Base-by-base conservation (phyloP, 2,329 filamentous ascomycete genomes). In the Fusarium armeniacum region DNA sequence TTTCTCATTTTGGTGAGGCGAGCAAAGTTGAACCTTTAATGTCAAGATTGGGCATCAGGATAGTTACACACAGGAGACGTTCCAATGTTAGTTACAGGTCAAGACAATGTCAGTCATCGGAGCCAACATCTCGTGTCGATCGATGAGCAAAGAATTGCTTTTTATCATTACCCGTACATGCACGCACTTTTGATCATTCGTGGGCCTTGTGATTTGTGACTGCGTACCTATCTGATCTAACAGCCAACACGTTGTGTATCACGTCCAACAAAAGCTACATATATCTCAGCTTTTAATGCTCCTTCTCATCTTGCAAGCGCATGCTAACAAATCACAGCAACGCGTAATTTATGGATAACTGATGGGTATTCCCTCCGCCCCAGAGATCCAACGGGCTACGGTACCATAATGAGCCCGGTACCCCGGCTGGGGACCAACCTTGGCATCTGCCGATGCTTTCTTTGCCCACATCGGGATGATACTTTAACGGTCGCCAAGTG, bases 281-380 rank as follows among this genome's bases (percentile, higher is more conserved):
- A 63, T 63, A 63, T 57, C 49, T 63, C 60, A 63, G 43, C 61
- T 57, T 28, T 9, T 65, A 65, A 64, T 64, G 22, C 35, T 64
- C 61, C 59, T 22, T 62, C 33, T 24, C 49, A 49, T 65, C 28
- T 64, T 16, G 30, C 32, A 50, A n/a, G 47, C 10, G 43, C 43
- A 45, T 45, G 43, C 24, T 28, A n/a, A 16, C 32, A 50, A 6
- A 13, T 15, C 28, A 43, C 9, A 57, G 26, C 28, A 33, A 9
- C 43, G 28, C n/a, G 46, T 16, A 49, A 64, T 40, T 64, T 50
- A 16, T 12, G 13, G 22, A 11, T 41, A 62, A 30, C 28, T 57
- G 46, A 35, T 38, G 28, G 20, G 36, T 36, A 12, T 35, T 50
- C 55, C 62, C 49, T 62, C 36, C 50, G 58, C 33, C 58, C 55